phyloP scores from a whole-genome alignment of 306 rosid species.

The Hylodesmum podocarpum region DNA sequence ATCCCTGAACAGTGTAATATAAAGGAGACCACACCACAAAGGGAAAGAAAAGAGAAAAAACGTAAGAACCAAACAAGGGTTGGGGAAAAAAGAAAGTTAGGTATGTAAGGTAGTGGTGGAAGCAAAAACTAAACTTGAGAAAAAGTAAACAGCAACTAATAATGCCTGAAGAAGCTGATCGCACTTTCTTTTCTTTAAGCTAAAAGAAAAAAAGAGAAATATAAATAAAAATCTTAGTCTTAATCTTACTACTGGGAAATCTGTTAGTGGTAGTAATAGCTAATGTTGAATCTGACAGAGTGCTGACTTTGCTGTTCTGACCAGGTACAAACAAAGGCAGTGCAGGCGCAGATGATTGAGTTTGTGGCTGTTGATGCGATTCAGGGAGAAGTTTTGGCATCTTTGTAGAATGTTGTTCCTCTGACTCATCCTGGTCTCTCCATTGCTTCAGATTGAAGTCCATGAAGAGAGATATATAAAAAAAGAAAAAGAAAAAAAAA shows the following conservation, averaged over 20 bases:
- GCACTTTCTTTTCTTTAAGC: slow-evolving; percentile 27
- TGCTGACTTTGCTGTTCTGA: slow-evolving; percentile 52
- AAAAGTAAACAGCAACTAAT: slow-evolving; percentile 22
- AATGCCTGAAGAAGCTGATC: slow-evolving; percentile 21
- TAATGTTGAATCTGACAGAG: slow-evolving; percentile 58
- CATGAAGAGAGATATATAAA: slow-evolving; percentile 56
- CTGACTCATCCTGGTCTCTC: slow-evolving; percentile 92
- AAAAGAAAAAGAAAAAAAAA: slow-evolving; percentile 16
- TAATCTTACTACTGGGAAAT: slow-evolving; percentile 82
- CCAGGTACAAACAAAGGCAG: slow-evolving; percentile 78
- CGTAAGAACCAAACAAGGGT: background rate
- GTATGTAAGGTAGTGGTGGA: background rate
- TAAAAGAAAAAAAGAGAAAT: background rate
- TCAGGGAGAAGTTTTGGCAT: slow-evolving; percentile 72
- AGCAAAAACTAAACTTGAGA: slow-evolving; percentile 20
- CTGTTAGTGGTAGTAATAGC: slow-evolving; percentile 36
- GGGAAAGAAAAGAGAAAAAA: slow-evolving; percentile 11
- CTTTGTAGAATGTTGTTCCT: slow-evolving; percentile 70
- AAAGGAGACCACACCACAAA: background rate
- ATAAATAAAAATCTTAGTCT: slow-evolving; percentile 14
- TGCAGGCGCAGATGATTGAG: slow-evolving; percentile 41
- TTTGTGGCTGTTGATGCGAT: slow-evolving; percentile 50
- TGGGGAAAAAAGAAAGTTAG: background rate
- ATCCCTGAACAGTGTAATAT: slow-evolving; percentile 46
- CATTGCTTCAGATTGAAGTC: slow-evolving; percentile 88